phyloP scores from a whole-genome alignment of 495 filamentous ascomycete genomes.

The Entonaema liquescens region DNA sequence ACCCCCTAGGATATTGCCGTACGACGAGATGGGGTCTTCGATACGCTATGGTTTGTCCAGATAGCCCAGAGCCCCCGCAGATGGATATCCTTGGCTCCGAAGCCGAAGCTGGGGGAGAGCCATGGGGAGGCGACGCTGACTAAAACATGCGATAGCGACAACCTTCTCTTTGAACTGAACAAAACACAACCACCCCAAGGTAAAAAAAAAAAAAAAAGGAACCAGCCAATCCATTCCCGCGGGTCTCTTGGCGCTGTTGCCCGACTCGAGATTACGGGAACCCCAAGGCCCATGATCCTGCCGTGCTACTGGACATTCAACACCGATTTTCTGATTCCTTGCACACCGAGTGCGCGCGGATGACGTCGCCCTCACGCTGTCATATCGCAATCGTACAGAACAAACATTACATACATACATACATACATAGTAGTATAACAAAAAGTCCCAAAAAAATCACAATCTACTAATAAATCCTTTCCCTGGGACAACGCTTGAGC shows the following conservation, averaged over 20 bases:
- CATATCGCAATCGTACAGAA: slow-evolving; percentile 12
- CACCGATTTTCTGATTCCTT: slow-evolving; percentile 31
- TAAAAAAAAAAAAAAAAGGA: slow-evolving; percentile 14
- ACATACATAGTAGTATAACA: too few species aligned
- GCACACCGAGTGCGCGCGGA: slow-evolving; percentile 31
- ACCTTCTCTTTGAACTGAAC: background rate
- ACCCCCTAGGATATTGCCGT: slow-evolving; percentile 6
- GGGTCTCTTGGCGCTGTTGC: slow-evolving; percentile 35
- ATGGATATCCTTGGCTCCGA: slow-evolving; percentile 3
- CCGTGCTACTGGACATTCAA: slow-evolving; percentile 7
- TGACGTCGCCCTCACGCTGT: slow-evolving; percentile 29
- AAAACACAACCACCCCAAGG: background rate
- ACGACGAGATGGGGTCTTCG: slow-evolving; percentile 14
- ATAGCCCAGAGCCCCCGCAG: slow-evolving; percentile 19
- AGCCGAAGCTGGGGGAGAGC: background rate
- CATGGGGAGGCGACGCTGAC: slow-evolving; percentile 1
- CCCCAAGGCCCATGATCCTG: slow-evolving; percentile 1
- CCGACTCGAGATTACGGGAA: slow-evolving; percentile 22
- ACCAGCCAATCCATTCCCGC: slow-evolving; percentile 28
- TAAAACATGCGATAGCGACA: slow-evolving; percentile 7
- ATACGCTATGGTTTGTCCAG: slow-evolving; percentile 24
- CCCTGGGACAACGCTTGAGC: too few species aligned
- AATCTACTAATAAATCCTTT: slow-evolving; percentile 20
- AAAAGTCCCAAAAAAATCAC: slow-evolving; percentile 21
- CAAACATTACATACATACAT: slow-evolving; percentile 14